Evolutionary conservation across 352 stramenopile species (phyloP).

Genomic region (Phytophthora pistaciae): DNA sequence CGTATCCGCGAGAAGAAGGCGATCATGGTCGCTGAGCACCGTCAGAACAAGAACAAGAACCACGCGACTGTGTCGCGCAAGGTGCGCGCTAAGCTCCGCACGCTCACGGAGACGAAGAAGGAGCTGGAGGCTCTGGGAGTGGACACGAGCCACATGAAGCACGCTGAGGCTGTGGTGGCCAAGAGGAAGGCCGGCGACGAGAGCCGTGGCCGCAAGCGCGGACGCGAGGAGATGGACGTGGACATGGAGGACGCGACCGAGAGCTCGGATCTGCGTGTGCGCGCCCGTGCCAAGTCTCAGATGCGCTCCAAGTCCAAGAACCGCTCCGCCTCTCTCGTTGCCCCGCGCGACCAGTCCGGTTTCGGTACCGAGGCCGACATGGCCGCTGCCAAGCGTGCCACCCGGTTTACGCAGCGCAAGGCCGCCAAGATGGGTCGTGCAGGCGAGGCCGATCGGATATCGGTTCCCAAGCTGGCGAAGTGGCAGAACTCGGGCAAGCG

Average conservation of each 20-base stretch:
- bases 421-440: constrained; percentile 84
- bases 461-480: constrained; percentile 87
- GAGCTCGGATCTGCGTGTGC: constrained; percentile 74
- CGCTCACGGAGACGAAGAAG: constrained; percentile 90
- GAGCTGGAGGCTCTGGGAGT: constrained; percentile 92
- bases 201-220: constrained; percentile 87
- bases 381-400: constrained; percentile 55
- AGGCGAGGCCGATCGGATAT: constrained; percentile 84
- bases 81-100: constrained; percentile 79
- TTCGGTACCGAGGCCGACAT: constrained; percentile 65
- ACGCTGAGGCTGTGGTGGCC: constrained; percentile 77
- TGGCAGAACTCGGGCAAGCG: constrained; percentile 92
- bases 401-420: constrained; percentile 72
- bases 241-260: constrained; percentile 91
- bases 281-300: constrained; percentile 77
- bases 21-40: constrained; percentile 85
- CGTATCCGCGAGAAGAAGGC: constrained; percentile 89
- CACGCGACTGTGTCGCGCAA: constrained; percentile 91
- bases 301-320: constrained; percentile 84
- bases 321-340: constrained; percentile 81
- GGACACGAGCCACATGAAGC: constrained; percentile 92
- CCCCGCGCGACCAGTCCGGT: constrained; percentile 75
- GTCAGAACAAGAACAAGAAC: constrained; percentile 97
- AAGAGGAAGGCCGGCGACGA: constrained; percentile 77
- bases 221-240: constrained; percentile 84